Percentiles rank a stretch among this genome's conserved stretches.
Evolutionary conservation across 805 yeast species (phyloP).

Genomic region (Ogataea wickerhamii): DNA sequence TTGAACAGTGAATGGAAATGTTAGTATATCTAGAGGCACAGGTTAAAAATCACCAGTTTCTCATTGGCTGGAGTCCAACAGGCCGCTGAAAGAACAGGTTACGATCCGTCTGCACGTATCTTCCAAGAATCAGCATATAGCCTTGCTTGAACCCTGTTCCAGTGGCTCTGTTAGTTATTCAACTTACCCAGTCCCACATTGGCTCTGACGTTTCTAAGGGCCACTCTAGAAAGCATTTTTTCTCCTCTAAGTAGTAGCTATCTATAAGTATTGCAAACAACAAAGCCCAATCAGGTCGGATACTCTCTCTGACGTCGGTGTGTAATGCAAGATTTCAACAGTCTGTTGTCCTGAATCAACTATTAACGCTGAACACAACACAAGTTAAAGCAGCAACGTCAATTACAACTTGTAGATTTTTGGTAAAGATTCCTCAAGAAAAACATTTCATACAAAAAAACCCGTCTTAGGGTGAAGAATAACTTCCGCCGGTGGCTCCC

Average conservation of each 20-base stretch:
- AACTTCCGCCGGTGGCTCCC: too few relatives aligned
- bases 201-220: constrained; percentile 28
- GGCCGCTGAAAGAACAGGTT: too few relatives aligned
- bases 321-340: neutral
- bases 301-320: neutral
- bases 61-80: constrained; percentile 11
- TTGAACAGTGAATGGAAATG: constrained; percentile 6
- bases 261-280: constrained; percentile 1
- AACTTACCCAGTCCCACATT: constrained; percentile 28
- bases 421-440: neutral
- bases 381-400: too few relatives aligned
- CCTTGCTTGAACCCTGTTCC: too few relatives aligned
- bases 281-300: neutral
- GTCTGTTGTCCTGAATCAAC: too few relatives aligned
- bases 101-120: too few relatives aligned
- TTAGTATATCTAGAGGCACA: constrained; percentile 10
- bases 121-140: too few relatives aligned
- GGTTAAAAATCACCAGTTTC: neutral
- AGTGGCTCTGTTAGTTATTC: too few relatives aligned
- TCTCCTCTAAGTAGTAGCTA: too few relatives aligned
- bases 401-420: too few relatives aligned
- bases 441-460: neutral
- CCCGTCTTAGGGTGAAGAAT: too few relatives aligned
- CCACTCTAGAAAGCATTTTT: constrained; percentile 31
- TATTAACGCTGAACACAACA: too few relatives aligned